Evolutionary conservation across 352 stramenopile genomes (phyloP).

Genomic region (Globisporangium cederbergense): DNA sequence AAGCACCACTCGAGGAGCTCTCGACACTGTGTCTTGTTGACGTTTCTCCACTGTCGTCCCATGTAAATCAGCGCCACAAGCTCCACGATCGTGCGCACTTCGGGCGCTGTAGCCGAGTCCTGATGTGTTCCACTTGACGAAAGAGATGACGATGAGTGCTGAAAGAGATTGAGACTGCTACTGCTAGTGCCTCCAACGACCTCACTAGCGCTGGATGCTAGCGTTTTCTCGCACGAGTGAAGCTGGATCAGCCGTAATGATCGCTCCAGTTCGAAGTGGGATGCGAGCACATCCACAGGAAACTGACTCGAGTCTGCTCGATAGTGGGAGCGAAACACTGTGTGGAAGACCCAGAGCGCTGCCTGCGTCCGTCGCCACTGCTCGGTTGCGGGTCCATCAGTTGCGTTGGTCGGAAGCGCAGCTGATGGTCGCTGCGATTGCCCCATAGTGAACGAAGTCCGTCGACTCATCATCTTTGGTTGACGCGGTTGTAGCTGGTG

Average conservation of each 20-base stretch:
- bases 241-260: slow-evolving; percentile 27
- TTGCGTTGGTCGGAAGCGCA: slow-evolving; percentile 2
- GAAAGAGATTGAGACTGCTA: background rate
- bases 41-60: slow-evolving; percentile 20
- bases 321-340: slow-evolving; percentile 33
- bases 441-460: slow-evolving; percentile 18
- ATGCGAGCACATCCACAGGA: slow-evolving; percentile 36
- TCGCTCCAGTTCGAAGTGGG: slow-evolving; percentile 38
- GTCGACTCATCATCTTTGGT: slow-evolving; percentile 19
- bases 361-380: slow-evolving; percentile 23
- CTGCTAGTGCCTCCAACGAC: slow-evolving; percentile 7
- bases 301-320: background rate
- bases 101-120: slow-evolving; percentile 11
- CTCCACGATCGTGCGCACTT: slow-evolving; percentile 21
- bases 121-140: background rate
- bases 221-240: slow-evolving; percentile 23
- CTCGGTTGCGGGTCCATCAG: slow-evolving; percentile 1
- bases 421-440: slow-evolving; percentile 11
- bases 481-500: slow-evolving; percentile 19
- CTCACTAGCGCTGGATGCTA: slow-evolving; percentile 21
- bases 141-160: background rate
- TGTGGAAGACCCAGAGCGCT: slow-evolving; percentile 52
- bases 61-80: slow-evolving; percentile 34
- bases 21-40: slow-evolving; percentile 25
- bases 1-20: slow-evolving; percentile 37